Conservation (phyloP, 2,329 filamentous ascomycete genomes). For the Colletotrichum eremochloae region DNA sequence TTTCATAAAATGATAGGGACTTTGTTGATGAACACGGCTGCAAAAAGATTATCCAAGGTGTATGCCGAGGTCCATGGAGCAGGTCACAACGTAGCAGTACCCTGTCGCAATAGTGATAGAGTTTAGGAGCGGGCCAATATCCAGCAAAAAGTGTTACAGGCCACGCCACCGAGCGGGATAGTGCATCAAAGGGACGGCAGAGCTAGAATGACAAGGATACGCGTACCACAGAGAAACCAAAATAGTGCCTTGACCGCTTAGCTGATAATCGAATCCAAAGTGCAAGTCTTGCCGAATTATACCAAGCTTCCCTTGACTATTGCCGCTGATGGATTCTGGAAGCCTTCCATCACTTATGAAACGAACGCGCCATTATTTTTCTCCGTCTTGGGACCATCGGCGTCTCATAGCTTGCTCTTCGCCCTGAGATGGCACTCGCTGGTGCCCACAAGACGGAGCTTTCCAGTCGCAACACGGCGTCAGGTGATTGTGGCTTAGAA, state of each 20-base stretch:
- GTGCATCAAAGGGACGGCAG: not conserved
- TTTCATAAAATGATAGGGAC: not conserved
- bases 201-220: not conserved
- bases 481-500: not conserved
- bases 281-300: not conserved
- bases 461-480: not conserved
- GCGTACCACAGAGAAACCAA: not conserved
- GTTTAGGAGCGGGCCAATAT: not conserved
- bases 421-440: not conserved
- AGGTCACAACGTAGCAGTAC: not conserved
- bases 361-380: not conserved
- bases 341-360: not conserved
- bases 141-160: not conserved
- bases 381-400: not conserved
- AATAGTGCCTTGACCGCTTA: not conserved
- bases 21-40: not conserved
- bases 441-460: not conserved
- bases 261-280: not conserved
- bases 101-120: not conserved
- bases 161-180: no score
- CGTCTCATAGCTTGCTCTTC: not conserved
- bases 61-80: not conserved
- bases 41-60: not conserved
- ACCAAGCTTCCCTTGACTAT: not conserved
- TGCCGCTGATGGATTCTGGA: no score